phyloP scores from a whole-genome alignment of 2,329 filamentous ascomycete genomes.

The Cadophora luteo-olivacea region DNA sequence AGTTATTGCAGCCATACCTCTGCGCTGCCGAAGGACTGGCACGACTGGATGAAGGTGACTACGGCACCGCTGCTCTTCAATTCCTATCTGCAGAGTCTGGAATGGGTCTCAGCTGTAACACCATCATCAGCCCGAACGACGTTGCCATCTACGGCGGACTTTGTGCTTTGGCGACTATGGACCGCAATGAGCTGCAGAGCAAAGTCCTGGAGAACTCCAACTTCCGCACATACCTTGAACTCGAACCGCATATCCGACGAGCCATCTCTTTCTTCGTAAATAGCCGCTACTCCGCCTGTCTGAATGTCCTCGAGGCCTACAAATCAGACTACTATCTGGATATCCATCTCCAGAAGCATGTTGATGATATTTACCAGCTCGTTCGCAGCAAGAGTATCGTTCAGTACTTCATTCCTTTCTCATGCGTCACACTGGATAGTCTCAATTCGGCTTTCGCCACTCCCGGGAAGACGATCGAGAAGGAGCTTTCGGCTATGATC shows the following conservation, averaged over 20 bases:
- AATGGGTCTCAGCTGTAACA: slow-evolving; percentile 65
- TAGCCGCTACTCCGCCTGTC: slow-evolving; percentile 85
- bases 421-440: slow-evolving; percentile 79
- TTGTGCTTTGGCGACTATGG: slow-evolving; percentile 88
- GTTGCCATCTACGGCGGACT: slow-evolving; percentile 91
- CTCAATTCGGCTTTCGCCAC: slow-evolving; percentile 79
- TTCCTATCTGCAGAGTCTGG: slow-evolving; percentile 58
- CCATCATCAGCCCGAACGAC: slow-evolving; percentile 83
- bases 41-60: slow-evolving; percentile 61
- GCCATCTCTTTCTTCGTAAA: slow-evolving; percentile 90
- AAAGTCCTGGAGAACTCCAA: slow-evolving; percentile 78
- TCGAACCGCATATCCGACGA: slow-evolving; percentile 92
- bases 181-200: slow-evolving; percentile 74
- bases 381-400: slow-evolving; percentile 93
- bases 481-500: slow-evolving; percentile 83
- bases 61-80: slow-evolving; percentile 69
- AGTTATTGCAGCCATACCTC: slow-evolving; percentile 56
- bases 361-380: slow-evolving; percentile 70
- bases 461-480: slow-evolving; percentile 67
- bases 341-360: slow-evolving; percentile 79
- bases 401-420: slow-evolving; percentile 92
- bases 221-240: slow-evolving; percentile 88
- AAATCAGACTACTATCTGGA: slow-evolving; percentile 89
- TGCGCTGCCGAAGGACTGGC: slow-evolving; percentile 66
- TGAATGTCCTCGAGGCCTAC: slow-evolving; percentile 82